phyloP scores from a whole-genome alignment of 352 stramenopile species.

The Pythium rhizo-oryzae region DNA sequence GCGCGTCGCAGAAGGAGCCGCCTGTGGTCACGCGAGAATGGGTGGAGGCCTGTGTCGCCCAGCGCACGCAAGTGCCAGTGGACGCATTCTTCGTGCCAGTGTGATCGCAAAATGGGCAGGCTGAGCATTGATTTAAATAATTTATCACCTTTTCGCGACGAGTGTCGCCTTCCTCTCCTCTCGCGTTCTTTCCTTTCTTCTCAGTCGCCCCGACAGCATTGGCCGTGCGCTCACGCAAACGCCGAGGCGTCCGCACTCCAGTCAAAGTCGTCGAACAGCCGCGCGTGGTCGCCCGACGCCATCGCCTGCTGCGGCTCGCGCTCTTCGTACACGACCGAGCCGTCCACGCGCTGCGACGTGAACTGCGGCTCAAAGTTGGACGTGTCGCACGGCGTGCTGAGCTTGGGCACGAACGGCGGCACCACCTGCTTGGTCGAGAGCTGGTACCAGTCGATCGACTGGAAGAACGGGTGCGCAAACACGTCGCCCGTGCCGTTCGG shows the following conservation, averaged over 20 bases:
- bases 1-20: constrained; percentile 47
- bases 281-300: constrained; percentile 25
- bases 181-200: neutral
- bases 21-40: constrained; percentile 61
- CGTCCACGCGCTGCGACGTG: constrained; percentile 65
- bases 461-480: constrained; percentile 79
- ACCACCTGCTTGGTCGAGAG: constrained; percentile 74
- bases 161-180: neutral
- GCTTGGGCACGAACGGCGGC: constrained; percentile 57
- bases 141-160: constrained; percentile 7
- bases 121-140: constrained; percentile 23
- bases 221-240: constrained; percentile 29
- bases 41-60: constrained; percentile 51
- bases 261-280: constrained; percentile 75
- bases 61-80: constrained; percentile 53
- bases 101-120: constrained; percentile 25
- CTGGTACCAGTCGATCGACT: constrained; percentile 73
- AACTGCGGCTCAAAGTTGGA: constrained; percentile 81
- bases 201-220: no score
- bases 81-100: constrained; percentile 58
- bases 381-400: constrained; percentile 54
- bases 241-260: constrained; percentile 63
- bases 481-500: constrained; percentile 69
- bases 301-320: constrained; percentile 29
- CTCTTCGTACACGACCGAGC: constrained; percentile 63